Conservation (phyloP, 495 filamentous ascomycete species). For the Penicillium psychrofluorescens region DNA sequence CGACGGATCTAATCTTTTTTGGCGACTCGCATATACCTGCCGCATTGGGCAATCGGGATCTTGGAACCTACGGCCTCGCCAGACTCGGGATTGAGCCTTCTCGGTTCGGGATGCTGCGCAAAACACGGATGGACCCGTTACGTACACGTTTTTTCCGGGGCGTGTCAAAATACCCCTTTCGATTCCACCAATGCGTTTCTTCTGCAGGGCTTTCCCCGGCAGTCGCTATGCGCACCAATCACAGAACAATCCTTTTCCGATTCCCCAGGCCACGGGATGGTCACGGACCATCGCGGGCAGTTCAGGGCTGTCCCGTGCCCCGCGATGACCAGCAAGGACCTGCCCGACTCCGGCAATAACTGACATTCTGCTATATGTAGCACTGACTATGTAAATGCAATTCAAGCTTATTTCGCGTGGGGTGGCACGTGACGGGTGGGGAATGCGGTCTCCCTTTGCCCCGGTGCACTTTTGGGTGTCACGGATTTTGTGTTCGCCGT, state of each 20-base stretch:
- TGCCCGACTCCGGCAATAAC: constrained; percentile 2
- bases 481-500: too few species aligned
- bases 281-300: too few species aligned
- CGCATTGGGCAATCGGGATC: not conserved
- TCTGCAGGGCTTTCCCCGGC: too few species aligned
- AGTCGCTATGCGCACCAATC: too few species aligned
- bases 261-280: too few species aligned
- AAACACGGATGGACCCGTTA: too few species aligned
- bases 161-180: too few species aligned
- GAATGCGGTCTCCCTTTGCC: not conserved
- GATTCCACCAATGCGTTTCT: too few species aligned
- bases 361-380: not conserved
- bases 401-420: constrained; percentile 4
- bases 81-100: not conserved
- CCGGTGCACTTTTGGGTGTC: too few species aligned
- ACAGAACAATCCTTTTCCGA: too few species aligned
- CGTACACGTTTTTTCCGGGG: too few species aligned
- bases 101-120: not conserved
- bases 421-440: not conserved
- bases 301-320: too few species aligned
- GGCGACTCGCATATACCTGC: not conserved
- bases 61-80: not conserved
- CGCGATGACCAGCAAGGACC: not conserved
- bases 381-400: not conserved
- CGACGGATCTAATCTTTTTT: not conserved